Evolutionary conservation across 1,139 yeast species (phyloP), one percentile per base, ranked within the genome.

Genomic region (Suhomyces wounanorum): DNA sequence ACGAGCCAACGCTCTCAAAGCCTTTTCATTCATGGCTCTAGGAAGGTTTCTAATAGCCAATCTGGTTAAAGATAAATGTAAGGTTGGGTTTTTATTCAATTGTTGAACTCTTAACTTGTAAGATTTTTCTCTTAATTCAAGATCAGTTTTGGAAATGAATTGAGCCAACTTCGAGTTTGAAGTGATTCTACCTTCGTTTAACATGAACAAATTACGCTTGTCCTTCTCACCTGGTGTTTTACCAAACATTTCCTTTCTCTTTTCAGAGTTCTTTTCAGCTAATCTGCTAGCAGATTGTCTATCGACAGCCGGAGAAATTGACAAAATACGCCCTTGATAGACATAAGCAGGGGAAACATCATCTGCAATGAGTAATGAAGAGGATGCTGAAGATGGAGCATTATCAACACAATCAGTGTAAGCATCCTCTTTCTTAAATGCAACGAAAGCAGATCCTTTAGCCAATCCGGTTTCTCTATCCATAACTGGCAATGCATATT

Each of bases 361-460:
- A 68, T 94, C 99, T 10, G 97, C 88, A 55, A 94, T 85, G 59
- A 94, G 79, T 59, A 94, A 72, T 2, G 97, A 89, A 2, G 92
- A 82, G 1, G 90, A 74, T 10, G 85, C 82, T n/a, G 83, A 78
- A 31, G 82, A 78, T 33, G 98, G 98, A 0, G 98, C 96, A 60
- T 83, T 79, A 4, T 77, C 77, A 40, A 92, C 69, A 70, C 98
- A 94, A 49, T 79, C 78, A 31, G 78, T 75, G 61, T 83, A 89
- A 2, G 89, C 82, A 5, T 78, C 83, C 54, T 82, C 83, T 33
- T 78, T 74, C 49, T 66, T 69, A 65, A 94, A 94, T 0, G 97
- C 96, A 42, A 94, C 96, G 66, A 94, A 94, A 0, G 97, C 99
- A 0, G 97, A 87, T 51, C 99, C 99, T 66, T 80, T 89, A 10